phyloP scores from a whole-genome alignment of 257 asterid species.

The Mentha longifolia region DNA sequence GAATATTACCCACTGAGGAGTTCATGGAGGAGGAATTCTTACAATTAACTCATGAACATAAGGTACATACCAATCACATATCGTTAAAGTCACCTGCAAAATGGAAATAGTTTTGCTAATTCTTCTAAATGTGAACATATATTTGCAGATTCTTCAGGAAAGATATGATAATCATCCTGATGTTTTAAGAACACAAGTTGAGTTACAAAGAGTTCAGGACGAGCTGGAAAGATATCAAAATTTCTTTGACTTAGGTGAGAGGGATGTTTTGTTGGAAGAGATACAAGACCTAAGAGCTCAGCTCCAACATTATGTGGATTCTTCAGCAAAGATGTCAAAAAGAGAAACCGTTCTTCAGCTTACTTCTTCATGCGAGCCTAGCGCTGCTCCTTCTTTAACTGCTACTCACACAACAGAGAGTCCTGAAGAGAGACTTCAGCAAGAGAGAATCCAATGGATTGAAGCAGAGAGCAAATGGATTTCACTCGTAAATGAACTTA shows the following conservation, averaged over 20 bases:
- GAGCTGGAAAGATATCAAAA: constrained; percentile 80
- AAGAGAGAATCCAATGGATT: constrained; percentile 83
- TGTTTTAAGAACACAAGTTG: constrained; percentile 73
- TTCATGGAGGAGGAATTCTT: constrained; percentile 83
- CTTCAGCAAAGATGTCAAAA: constrained; percentile 61
- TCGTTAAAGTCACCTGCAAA: constrained; percentile 14
- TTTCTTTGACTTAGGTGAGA: constrained; percentile 95
- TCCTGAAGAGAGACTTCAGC: constrained; percentile 66
- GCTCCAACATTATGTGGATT: constrained; percentile 72
- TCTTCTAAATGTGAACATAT: constrained; percentile 32
- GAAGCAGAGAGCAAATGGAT: constrained; percentile 93
- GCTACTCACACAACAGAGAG: constrained; percentile 48
- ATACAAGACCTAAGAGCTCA: constrained; percentile 84
- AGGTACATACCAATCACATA: constrained; percentile 47
- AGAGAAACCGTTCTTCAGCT: constrained; percentile 61
- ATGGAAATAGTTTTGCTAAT: constrained; percentile 30
- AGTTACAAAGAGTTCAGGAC: constrained; percentile 73
- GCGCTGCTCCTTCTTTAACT: constrained; percentile 49
- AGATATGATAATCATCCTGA: constrained; percentile 91
- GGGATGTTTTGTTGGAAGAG: constrained; percentile 93
- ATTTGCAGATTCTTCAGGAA: constrained; percentile 78
- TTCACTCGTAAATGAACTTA: constrained; percentile 80
- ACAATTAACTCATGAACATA: constrained; percentile 74
- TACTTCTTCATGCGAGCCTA: constrained; percentile 69
- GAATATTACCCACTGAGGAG: constrained; percentile 81